Evolutionary conservation across 768 basidiomycete species (phyloP).

Genomic region (Mycena rebaudengoi): DNA sequence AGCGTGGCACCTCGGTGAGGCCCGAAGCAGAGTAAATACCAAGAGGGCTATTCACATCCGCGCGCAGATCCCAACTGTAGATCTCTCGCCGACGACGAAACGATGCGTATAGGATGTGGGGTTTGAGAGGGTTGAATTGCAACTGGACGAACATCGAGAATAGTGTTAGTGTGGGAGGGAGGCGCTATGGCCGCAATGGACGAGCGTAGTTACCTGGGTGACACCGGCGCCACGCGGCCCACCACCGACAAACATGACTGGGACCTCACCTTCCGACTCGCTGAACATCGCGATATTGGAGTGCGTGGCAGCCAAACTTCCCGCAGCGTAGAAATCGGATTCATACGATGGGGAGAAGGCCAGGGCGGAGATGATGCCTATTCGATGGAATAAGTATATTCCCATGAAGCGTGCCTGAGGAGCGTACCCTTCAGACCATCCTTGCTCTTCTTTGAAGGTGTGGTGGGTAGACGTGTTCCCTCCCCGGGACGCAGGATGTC

Average conservation of each 20-base stretch:
- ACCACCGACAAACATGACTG: conserved; percentile 72
- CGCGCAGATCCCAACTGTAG: conserved; percentile 83
- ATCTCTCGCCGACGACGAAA: conserved; percentile 73
- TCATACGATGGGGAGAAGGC: conserved; percentile 75
- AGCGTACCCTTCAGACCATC: conserved; percentile 85
- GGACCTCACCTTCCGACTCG: conserved; percentile 61
- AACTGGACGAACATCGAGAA: conserved; percentile 51
- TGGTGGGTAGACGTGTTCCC: conserved; percentile 74
- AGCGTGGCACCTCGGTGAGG: conserved; percentile 18
- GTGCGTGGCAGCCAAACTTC: conserved; percentile 65
- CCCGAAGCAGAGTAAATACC: conserved; percentile 41
- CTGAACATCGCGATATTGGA: conserved; percentile 73
- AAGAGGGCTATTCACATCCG: conserved; percentile 55
- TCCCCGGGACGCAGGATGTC: conserved; percentile 79
- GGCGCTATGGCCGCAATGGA: neutral
- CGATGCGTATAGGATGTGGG: conserved; percentile 80
- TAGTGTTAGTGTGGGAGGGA: conserved; percentile 8
- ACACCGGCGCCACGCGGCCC: conserved; percentile 59
- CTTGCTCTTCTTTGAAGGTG: conserved; percentile 78
- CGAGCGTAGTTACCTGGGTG: conserved; percentile 55
- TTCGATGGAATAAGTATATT: neutral
- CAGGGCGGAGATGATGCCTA: conserved; percentile 88
- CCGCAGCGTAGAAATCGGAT: conserved; percentile 79
- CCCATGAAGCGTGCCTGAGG: neutral
- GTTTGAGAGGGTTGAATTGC: conserved; percentile 77